Evolutionary conservation across 169 alveolate genomes (phyloP), one percentile per base, ranked within the genome.

Genomic region (Cryptosporidium xiaoi): DNA sequence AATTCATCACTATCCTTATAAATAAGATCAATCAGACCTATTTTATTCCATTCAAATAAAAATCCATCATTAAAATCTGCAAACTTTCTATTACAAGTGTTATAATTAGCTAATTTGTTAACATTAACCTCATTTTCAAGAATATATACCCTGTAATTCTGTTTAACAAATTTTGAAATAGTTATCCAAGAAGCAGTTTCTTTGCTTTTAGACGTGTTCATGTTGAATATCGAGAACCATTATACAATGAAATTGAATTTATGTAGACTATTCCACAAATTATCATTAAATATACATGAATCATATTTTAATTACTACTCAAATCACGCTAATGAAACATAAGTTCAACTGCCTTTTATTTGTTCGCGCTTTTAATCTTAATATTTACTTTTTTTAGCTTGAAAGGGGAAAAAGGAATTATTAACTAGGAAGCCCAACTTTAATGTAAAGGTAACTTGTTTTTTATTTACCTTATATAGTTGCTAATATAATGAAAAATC

Each of bases 1-100:
- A 77, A 77, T 18, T 77, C 87, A 20, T 77, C 87, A 13, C 71
- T 46, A 60, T 77, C 87, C 40, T 34, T 34, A 60, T 77, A 77
- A 29, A 77, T 56, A 15, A 77, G 33, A 33, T 77, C 87, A 77
- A 77, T 36, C 33, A 77, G 15, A 4, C 77, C 87, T 44, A 56
- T 62, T 58, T 77, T 24, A 3, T 27, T 48, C 87, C 87, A 77
- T 15, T 77, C 46, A 60, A 77, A 40, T 40, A 4, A 31, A 13
- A 56, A n/a, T 40, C 64, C 51, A 29, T 69, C 34, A 16, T 2
- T n/a, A 12, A 66, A 60, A 4, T n/a, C 8, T 4, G 13, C 10
- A 58, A 51, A 18, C 12, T 8, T 36, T 36, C 36, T 62, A 62
- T 29, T 34, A 62, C 1, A 20, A 6, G 24, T 62, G 20, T 62